Evolutionary conservation across 345 rosid genomes (phyloP).

Genomic region (Erysimum cheiranthoides): DNA sequence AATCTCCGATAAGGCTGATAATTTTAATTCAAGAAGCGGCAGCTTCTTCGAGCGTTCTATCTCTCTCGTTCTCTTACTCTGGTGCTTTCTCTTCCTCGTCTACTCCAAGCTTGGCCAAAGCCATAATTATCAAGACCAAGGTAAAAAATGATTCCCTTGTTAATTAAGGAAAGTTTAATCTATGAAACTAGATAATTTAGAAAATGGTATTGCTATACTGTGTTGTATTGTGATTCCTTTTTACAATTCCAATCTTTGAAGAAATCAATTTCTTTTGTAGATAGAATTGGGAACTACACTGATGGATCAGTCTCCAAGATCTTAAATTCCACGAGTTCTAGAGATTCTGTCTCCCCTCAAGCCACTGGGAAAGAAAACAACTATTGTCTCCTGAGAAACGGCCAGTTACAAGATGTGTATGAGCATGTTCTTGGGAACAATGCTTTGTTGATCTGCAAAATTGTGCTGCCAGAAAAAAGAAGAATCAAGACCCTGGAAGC

Average conservation of each 20-base stretch:
- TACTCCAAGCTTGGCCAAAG: conserved; percentile 66
- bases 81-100: conserved; percentile 70
- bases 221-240: conserved; percentile 12
- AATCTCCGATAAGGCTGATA: conserved; percentile 22
- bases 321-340: conserved; percentile 43
- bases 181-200: too few species aligned
- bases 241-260: background rate
- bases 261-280: conserved; percentile 18
- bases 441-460: conserved; percentile 52
- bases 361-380: conserved; percentile 46
- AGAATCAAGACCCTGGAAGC: conserved; percentile 42
- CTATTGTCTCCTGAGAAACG: conserved; percentile 49
- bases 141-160: too few species aligned
- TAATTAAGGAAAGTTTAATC: conserved; percentile 22
- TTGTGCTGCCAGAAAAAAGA: conserved; percentile 43
- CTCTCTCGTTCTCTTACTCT: conserved; percentile 62
- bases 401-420: conserved; percentile 56
- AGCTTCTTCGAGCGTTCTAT: conserved; percentile 57
- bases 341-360: conserved; percentile 46
- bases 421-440: conserved; percentile 54
- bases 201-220: conserved; percentile 4
- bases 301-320: conserved; percentile 49
- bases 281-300: conserved; percentile 39
- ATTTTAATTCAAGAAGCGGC: conserved; percentile 6
- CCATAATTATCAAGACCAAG: conserved; percentile 64